phyloP scores from a whole-genome alignment of 1,284 basidiomycete species.

The Marasmius oreades region DNA sequence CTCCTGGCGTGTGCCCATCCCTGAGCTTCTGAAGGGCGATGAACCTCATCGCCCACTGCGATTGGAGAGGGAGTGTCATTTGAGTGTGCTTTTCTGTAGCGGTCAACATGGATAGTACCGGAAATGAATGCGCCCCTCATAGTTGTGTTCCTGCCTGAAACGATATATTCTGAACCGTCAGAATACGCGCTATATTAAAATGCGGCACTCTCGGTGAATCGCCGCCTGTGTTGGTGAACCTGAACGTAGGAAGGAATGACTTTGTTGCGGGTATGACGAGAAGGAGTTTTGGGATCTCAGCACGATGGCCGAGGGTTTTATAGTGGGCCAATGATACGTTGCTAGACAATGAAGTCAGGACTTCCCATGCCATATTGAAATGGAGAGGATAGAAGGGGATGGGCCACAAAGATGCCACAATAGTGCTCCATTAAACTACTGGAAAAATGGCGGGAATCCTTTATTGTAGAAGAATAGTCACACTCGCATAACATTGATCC shows the following conservation, averaged over 20 bases:
- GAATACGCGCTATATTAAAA: neutral
- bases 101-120: neutral
- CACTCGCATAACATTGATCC: too few species aligned
- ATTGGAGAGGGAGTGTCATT: neutral
- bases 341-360: neutral
- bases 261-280: neutral
- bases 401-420: too few species aligned
- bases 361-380: too few species aligned
- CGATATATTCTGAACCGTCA: neutral
- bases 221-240: neutral
- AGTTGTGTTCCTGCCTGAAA: neutral
- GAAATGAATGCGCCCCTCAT: neutral
- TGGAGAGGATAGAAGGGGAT: too few species aligned
- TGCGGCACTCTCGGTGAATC: neutral
- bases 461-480: too few species aligned
- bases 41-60: constrained; percentile 2
- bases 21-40: constrained; percentile 6
- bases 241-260: neutral
- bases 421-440: too few species aligned
- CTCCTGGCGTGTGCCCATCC: constrained; percentile 5
- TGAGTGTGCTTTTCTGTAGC: neutral
- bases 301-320: neutral
- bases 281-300: neutral
- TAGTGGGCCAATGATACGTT: neutral
- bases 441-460: too few species aligned